A percentile compares a stretch with the other conserved stretches of the same genome.
Conservation (phyloP, 768 basidiomycete genomes). For the Mrakia hoshinonis region DNA sequence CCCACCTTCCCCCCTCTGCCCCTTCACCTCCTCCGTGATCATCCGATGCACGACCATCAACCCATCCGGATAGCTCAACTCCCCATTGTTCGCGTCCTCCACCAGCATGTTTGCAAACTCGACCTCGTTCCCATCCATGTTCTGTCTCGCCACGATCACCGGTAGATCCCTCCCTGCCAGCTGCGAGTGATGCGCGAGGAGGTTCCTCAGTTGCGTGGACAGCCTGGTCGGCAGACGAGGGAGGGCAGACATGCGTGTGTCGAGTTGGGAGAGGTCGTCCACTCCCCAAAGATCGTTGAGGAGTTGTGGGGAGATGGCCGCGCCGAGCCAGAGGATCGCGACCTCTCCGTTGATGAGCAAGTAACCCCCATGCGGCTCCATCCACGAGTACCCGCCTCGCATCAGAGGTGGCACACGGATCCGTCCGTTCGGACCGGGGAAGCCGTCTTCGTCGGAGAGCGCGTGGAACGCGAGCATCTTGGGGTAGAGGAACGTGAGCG, state of each 20-base stretch:
- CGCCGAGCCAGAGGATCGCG: slow-evolving; percentile 84
- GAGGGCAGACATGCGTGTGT: slow-evolving; percentile 60
- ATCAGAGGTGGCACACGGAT: slow-evolving; percentile 66
- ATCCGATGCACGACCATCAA: slow-evolving; percentile 9
- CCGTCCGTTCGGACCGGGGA: slow-evolving; percentile 53
- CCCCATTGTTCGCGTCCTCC: slow-evolving; percentile 53
- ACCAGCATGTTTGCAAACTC: slow-evolving; percentile 96
- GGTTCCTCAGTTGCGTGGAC: slow-evolving; percentile 75
- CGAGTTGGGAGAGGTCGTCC: slow-evolving; percentile 63
- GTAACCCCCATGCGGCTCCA: slow-evolving; percentile 88
- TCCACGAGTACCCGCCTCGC: slow-evolving; percentile 71
- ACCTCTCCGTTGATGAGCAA: slow-evolving; percentile 82
- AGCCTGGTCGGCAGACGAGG: slow-evolving; percentile 64
- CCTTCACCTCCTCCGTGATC: slow-evolving; percentile 15
- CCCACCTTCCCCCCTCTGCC: neutral
- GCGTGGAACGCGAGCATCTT: slow-evolving; percentile 80
- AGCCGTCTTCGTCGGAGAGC: slow-evolving; percentile 58
- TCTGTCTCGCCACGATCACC: slow-evolving; percentile 73
- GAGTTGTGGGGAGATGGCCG: slow-evolving; percentile 68
- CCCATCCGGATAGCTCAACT: slow-evolving; percentile 1
- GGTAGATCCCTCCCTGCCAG: slow-evolving; percentile 43
- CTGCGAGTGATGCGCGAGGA: slow-evolving; percentile 59
- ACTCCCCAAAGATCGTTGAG: slow-evolving; percentile 74
- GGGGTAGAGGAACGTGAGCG: slow-evolving; percentile 78
- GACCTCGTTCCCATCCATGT: slow-evolving; percentile 82